These are phyloP conservation scores for Besnoitia besnoiti DNA, from an alignment of 169 alveolate genomes.

Conservation along the genomic window DNA sequence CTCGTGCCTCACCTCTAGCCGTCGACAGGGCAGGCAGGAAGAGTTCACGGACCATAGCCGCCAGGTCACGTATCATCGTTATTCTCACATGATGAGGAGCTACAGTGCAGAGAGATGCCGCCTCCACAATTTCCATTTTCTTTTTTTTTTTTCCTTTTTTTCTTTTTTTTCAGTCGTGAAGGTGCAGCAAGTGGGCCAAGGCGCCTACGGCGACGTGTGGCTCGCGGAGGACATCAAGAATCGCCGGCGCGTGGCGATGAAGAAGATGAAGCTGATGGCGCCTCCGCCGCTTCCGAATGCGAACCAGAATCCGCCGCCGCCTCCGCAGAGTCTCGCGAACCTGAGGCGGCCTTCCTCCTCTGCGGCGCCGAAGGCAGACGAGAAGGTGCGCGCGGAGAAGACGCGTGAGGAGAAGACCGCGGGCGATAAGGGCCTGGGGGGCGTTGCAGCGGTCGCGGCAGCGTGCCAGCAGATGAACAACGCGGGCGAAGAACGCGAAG, in stretches of 20 bases:
- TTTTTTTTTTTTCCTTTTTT: not conserved
- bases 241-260: slow-evolving; percentile 84
- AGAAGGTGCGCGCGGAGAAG: not conserved
- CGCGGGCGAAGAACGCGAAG: slow-evolving; percentile 84
- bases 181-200: slow-evolving; percentile 89
- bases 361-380: not conserved
- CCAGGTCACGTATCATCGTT: too few species aligned
- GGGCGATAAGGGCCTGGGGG: not conserved
- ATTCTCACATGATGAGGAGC: too few species aligned
- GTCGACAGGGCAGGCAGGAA: too few species aligned
- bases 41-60: too few species aligned
- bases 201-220: slow-evolving; percentile 93
- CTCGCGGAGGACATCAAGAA: slow-evolving; percentile 85
- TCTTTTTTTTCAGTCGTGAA: slow-evolving; percentile 74
- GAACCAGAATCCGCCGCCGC: not conserved
- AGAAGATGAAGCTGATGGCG: slow-evolving; percentile 80
- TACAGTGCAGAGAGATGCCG: too few species aligned
- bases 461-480: not conserved
- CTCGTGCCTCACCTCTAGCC: too few species aligned
- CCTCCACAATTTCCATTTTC: not conserved
- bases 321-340: too few species aligned
- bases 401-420: not conserved
- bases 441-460: not conserved
- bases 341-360: slow-evolving; percentile 3
- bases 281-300: not conserved